Evolutionary conservation across 2,329 filamentous ascomycete species (phyloP).

Genomic region (Xylaria sp.): DNA sequence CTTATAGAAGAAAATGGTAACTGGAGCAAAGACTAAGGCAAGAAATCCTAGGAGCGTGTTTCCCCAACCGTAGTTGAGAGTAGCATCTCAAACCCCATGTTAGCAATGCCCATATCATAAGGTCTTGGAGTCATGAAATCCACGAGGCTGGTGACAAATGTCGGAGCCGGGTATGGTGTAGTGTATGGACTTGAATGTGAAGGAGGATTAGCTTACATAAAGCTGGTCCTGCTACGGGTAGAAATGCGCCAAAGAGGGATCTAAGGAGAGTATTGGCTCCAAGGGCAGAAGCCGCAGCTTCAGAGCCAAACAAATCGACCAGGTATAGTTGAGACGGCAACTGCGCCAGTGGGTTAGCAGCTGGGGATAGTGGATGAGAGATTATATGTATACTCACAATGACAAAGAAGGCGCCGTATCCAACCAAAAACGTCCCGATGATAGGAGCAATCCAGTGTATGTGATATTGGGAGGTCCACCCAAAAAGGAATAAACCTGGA

Average conservation of each 20-base stretch:
- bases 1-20: conserved; percentile 19
- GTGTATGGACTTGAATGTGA: background rate
- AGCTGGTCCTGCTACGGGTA: conserved; percentile 20
- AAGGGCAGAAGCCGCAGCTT: conserved; percentile 29
- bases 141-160: background rate
- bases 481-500: conserved; percentile 26
- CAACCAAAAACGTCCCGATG: conserved; percentile 24
- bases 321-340: conserved; percentile 18
- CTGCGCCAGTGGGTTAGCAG: background rate
- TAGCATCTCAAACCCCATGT: background rate
- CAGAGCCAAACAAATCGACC: conserved; percentile 25
- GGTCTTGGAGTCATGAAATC: background rate
- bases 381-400: conserved; percentile 1
- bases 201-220: conserved; percentile 2
- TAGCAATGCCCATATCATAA: background rate
- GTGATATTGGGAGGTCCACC: conserved; percentile 30
- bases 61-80: conserved; percentile 14
- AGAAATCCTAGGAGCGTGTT: conserved; percentile 26
- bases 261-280: conserved; percentile 25
- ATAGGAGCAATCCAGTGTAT: conserved; percentile 33
- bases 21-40: conserved; percentile 13
- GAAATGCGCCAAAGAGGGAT: conserved; percentile 25
- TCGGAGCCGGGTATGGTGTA: background rate
- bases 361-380: background rate
- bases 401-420: conserved; percentile 27